Evolutionary conservation across 2,329 filamentous ascomycete genomes (phyloP).

Genomic region (Alternaria conjuncta): DNA sequence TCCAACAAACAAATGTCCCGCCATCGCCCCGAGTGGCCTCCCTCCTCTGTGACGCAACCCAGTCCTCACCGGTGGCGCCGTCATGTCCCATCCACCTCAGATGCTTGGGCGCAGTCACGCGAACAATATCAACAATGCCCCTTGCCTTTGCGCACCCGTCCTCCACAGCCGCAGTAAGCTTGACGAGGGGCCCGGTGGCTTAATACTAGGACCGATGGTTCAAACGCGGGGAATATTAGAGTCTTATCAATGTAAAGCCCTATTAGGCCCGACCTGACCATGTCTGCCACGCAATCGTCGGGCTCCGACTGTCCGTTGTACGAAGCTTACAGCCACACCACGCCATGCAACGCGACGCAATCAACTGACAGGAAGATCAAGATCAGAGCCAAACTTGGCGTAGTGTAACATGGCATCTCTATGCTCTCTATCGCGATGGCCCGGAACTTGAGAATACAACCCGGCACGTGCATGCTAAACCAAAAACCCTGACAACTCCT

Average conservation of each 20-base stretch:
- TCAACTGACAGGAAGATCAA: background rate
- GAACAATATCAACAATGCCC: conserved; percentile 16
- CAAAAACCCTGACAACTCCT: conserved; percentile 27
- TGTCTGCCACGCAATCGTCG: background rate
- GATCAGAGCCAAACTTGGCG: background rate
- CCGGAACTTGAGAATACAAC: background rate
- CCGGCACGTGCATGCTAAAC: background rate
- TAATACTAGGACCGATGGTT: background rate
- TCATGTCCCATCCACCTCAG: background rate
- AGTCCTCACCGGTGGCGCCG: background rate
- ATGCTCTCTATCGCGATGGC: background rate
- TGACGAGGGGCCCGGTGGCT: background rate
- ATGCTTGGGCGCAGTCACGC: background rate
- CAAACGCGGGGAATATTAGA: background rate
- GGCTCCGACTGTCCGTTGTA: background rate
- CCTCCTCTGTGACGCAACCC: background rate
- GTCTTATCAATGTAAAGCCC: background rate
- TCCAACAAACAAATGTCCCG: conserved; percentile 9
- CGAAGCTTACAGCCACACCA: background rate
- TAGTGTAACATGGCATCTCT: background rate
- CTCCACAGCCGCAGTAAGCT: background rate
- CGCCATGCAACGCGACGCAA: background rate
- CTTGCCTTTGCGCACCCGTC: background rate
- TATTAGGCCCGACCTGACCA: background rate
- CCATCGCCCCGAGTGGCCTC: conserved; percentile 1